A percentile compares a stretch with the other conserved stretches of the same genome.
phyloP scores from a whole-genome alignment of 2,329 filamentous ascomycete genomes.

The Pseudocercospora vitis region DNA sequence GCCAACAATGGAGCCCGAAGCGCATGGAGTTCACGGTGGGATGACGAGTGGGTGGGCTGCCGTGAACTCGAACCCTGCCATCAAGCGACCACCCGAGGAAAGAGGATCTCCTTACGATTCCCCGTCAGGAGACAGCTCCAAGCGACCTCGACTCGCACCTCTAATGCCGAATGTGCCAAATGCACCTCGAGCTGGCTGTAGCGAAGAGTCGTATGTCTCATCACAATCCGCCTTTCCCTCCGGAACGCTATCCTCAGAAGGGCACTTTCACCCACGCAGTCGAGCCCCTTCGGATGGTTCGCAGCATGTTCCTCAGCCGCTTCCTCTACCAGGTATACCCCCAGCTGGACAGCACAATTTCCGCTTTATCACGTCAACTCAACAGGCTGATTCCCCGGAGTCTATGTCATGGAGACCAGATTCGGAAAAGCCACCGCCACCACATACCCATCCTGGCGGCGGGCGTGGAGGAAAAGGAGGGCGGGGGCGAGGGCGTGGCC shows the following conservation, averaged over 20 bases:
- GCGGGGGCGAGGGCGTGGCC: constrained; percentile 40
- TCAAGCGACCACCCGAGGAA: constrained; percentile 45
- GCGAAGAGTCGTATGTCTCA: constrained; percentile 28
- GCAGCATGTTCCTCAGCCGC: constrained; percentile 30
- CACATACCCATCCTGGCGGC: constrained; percentile 8
- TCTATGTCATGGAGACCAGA: constrained; percentile 30
- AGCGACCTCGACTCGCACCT: constrained; percentile 47
- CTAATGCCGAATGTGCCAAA: constrained; percentile 37
- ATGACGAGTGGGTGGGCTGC: constrained; percentile 44
- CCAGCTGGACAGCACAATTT: constrained; percentile 28
- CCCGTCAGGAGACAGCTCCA: constrained; percentile 42
- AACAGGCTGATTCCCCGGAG: constrained; percentile 34
- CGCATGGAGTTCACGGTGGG: constrained; percentile 9
- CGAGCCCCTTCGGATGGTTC: constrained; percentile 38
- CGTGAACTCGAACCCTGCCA: constrained; percentile 44
- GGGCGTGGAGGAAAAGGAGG: constrained; percentile 31
- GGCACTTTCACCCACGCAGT: constrained; percentile 26
- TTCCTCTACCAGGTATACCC: constrained; percentile 23
- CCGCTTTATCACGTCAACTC: constrained; percentile 38
- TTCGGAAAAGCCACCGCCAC: constrained; percentile 16
- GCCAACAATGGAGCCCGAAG: constrained; percentile 27
- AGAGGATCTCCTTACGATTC: constrained; percentile 33
- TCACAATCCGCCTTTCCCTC: constrained; percentile 23
- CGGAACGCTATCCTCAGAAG: constrained; percentile 5
- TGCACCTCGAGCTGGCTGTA: constrained; percentile 31